Evolutionary conservation across 2,329 filamentous ascomycete species (phyloP).

Genomic region (Nannizziopsis arthrosporioides): DNA sequence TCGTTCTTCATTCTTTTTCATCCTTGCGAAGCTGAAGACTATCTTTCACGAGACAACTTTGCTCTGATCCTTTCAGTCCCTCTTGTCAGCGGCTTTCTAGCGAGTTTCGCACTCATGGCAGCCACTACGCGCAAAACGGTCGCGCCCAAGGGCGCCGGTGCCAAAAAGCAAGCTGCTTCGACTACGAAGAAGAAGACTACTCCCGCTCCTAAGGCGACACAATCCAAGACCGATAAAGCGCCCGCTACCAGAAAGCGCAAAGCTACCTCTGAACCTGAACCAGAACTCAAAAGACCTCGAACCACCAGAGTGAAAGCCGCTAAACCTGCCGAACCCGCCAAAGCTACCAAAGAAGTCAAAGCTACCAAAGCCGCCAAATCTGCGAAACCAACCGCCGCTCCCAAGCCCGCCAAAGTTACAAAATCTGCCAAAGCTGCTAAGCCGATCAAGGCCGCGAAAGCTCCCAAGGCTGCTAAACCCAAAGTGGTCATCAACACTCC

Average conservation of each 20-base stretch:
- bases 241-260: constrained; percentile 11
- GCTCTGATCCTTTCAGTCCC: no score
- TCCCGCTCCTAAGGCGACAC: neutral
- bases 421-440: constrained; percentile 15
- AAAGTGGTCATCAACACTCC: constrained; percentile 48
- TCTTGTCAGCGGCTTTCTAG: neutral
- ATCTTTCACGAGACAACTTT: no score
- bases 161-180: neutral
- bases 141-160: neutral
- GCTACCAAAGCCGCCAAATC: constrained; percentile 10
- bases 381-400: constrained; percentile 9
- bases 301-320: constrained; percentile 9
- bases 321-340: constrained; percentile 12
- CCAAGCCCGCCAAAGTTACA: constrained; percentile 12
- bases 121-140: constrained; percentile 3
- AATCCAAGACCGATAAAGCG: neutral
- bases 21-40: no score
- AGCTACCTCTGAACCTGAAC: constrained; percentile 11
- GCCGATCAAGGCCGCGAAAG: neutral
- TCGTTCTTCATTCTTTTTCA: no score
- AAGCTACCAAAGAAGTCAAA: constrained; percentile 13
- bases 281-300: constrained; percentile 17
- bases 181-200: constrained; percentile 1
- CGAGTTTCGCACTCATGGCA: neutral
- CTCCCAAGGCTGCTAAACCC: constrained; percentile 10